Evolutionary conservation across 352 stramenopile genomes (phyloP), one percentile per base, ranked within the genome.

Genomic region (Pythium guiyangense): DNA sequence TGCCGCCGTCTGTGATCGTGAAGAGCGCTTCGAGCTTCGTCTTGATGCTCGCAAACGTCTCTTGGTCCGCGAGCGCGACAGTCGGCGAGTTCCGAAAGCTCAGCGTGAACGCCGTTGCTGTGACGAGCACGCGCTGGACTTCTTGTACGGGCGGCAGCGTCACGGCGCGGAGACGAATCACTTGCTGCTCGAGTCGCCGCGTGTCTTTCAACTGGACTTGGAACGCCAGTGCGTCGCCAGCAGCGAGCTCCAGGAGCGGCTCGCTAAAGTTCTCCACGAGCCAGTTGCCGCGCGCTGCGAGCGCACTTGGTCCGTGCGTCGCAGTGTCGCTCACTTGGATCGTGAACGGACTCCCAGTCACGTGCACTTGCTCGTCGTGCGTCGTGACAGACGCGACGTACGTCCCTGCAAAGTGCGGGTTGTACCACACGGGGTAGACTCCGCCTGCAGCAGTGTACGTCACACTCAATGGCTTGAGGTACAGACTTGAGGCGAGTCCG

Each of bases 351-450:
- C 84, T 97, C 0, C 92, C 92, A 10, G 86, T 66, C 22, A 99
- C 91, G 45, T 96, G 81, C 10, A 68, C 67, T 6, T 67, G 48
- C 17, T 69, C 77, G 47, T 94, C 84, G 35, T 67, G 69, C 5
- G 81, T 75, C 3, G 73, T 97, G 49, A 98, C 72, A n/a, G 67
- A 80, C 44, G 98, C 67, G 4, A 83, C 80, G 67, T 98, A 98
- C 15, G 62, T 67, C 10, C 96, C 96, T 6, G 80, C 91, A 45
- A 96, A 85, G 59, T 93, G 94, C 6, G 94, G 72, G 6, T 77
- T 98, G 62, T 98, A 99, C 18, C 68, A 63, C 25, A 98, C 79
- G 0, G 90, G 95, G 69, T 99, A 99, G 4, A 90, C 59, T 0
- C 96, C 94, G 44, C 48, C 58, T 0, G 58, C 71, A 9, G 92